These are phyloP conservation scores for Pseudogymnoascus sp. DNA, from an alignment of 2,329 filamentous ascomycete species.

Conservation along the genomic window DNA sequence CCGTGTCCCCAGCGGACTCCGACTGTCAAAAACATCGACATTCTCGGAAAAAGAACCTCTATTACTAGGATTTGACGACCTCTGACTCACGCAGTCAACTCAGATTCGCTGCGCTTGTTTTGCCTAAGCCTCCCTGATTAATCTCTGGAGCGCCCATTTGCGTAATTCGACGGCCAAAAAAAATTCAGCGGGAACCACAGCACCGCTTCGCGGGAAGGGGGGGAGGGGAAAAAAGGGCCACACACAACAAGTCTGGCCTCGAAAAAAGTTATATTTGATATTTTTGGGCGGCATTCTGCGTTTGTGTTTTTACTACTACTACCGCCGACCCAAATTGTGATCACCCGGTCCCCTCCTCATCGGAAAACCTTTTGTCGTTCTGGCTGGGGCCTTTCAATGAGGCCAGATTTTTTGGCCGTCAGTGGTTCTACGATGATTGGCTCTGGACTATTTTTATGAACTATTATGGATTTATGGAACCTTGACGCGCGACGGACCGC, in stretches of 20 bases:
- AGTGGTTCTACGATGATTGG: not conserved
- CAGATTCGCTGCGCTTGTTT: not conserved
- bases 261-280: not conserved
- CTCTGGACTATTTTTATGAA: not conserved
- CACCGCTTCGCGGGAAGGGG: not conserved
- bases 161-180: not conserved
- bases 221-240: not conserved
- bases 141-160: not conserved
- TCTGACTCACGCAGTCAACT: not conserved
- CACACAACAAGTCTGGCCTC: not conserved
- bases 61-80: not conserved
- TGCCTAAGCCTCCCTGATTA: not conserved
- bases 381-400: not conserved
- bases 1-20: not conserved
- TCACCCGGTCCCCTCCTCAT: not conserved
- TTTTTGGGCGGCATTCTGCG: not conserved
- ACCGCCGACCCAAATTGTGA: not conserved
- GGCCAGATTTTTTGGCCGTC: not conserved
- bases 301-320: not conserved
- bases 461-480: not conserved
- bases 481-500: conserved; percentile 3
- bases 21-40: not conserved
- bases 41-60: not conserved
- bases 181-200: not conserved
- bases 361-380: not conserved